Conservation (phyloP, 176 grass and related monocot genomes). For the Oryza officinalis region DNA sequence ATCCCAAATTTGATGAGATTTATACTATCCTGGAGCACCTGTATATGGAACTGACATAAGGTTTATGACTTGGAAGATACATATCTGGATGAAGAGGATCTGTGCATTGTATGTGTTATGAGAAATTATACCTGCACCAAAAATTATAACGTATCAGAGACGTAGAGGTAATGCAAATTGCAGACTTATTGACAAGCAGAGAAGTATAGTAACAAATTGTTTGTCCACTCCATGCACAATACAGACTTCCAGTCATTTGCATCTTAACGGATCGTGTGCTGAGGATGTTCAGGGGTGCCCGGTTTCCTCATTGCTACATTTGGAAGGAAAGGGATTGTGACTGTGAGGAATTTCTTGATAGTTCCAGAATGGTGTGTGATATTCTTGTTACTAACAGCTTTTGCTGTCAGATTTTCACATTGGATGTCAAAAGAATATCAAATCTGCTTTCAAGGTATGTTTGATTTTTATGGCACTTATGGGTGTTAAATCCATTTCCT, state of each 20-base stretch:
- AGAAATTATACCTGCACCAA: not conserved
- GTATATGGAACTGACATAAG: conserved; percentile 40
- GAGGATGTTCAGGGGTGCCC: not conserved
- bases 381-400: too few species aligned
- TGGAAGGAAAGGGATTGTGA: too few species aligned
- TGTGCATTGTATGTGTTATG: not conserved
- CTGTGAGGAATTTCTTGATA: too few species aligned
- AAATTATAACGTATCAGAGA: not conserved
- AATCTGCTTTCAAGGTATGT: too few species aligned
- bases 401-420: too few species aligned
- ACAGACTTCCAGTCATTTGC: not conserved
- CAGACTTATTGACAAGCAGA: not conserved
- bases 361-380: too few species aligned
- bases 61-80: not conserved
- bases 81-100: not conserved
- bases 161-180: not conserved
- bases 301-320: too few species aligned
- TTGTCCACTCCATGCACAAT: not conserved
- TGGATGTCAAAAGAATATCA: too few species aligned
- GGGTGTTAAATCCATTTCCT: too few species aligned
- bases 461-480: too few species aligned
- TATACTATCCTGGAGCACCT: conserved; percentile 42
- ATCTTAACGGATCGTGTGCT: not conserved
- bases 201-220: not conserved
- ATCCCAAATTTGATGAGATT: conserved; percentile 46